Percentiles rank a stretch among this genome's conserved stretches.
These are phyloP conservation scores for Agrocybe chaxingu DNA, from an alignment of 768 basidiomycete species.

Conservation along the genomic window DNA sequence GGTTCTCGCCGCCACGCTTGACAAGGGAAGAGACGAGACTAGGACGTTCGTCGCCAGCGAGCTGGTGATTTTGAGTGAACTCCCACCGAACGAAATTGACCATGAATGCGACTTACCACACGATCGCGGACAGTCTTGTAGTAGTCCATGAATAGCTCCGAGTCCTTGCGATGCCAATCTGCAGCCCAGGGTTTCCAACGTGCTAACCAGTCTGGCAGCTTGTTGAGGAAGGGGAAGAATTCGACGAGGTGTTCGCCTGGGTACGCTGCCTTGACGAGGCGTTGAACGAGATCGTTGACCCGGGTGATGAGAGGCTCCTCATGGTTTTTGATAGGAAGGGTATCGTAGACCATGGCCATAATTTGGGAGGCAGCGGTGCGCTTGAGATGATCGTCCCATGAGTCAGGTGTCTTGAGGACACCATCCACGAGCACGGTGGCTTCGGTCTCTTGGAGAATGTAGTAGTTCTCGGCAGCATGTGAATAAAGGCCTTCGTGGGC, in stretches of 20 bases:
- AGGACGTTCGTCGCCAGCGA: no score
- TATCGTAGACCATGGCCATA: neutral
- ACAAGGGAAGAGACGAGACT: no score
- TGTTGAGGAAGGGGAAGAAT: conserved; percentile 2
- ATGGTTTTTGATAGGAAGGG: neutral
- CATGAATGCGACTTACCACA: no score
- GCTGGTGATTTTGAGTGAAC: no score
- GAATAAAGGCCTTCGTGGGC: neutral
- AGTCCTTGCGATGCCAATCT: neutral
- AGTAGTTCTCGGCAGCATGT: neutral
- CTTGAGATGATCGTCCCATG: conserved; percentile 1
- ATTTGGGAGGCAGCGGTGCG: neutral
- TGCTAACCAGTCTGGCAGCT: neutral
- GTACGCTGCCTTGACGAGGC: neutral
- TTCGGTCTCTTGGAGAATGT: neutral
- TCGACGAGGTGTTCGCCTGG: conserved; percentile 4
- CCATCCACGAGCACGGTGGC: neutral
- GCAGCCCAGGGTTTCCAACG: neutral
- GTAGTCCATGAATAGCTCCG: conserved; percentile 2
- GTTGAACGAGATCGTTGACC: neutral
- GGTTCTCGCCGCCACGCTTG: no score
- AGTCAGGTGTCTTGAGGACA: neutral
- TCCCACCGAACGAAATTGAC: no score
- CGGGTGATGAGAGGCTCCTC: conserved; percentile 2
- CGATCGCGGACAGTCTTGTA: neutral